phyloP scores from a whole-genome alignment of 129 eudicot species.

The Smallanthus sonchifolius region DNA sequence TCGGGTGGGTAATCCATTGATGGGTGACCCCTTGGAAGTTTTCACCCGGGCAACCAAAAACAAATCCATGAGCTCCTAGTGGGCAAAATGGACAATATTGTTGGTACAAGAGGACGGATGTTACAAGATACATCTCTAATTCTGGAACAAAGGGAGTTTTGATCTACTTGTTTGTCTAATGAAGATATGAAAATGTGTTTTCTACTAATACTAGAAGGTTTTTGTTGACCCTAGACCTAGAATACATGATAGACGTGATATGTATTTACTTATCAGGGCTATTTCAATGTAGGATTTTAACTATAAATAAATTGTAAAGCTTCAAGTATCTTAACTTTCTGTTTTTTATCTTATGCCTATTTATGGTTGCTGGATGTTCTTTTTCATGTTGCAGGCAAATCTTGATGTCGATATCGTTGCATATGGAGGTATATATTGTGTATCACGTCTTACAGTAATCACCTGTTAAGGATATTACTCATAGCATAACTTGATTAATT shows the following conservation, averaged over 20 bases:
- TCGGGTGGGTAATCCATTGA: too few relatives aligned
- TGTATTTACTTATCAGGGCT: neutral
- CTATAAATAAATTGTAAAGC: neutral
- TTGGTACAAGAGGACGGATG: too few relatives aligned
- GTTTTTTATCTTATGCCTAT: neutral
- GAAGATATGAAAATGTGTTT: neutral
- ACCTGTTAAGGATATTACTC: too few relatives aligned
- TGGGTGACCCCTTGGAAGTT: too few relatives aligned
- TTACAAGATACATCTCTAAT: neutral
- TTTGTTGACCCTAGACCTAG: neutral
- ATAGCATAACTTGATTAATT: neutral
- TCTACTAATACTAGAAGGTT: neutral
- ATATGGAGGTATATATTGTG: constrained; percentile 69
- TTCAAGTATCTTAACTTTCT: neutral
- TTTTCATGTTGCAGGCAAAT: constrained; percentile 48
- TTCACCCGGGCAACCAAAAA: too few relatives aligned
- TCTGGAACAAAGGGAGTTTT: too few relatives aligned
- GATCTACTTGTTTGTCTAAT: neutral
- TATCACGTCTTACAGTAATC: neutral
- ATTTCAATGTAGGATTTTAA: neutral
- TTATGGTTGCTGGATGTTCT: neutral
- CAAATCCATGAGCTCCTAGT: too few relatives aligned
- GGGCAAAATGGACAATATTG: too few relatives aligned
- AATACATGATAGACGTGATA: neutral
- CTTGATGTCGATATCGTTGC: constrained; percentile 87